phyloP scores from a whole-genome alignment of 2,329 filamentous ascomycete species.

The Paraphoma sp. region DNA sequence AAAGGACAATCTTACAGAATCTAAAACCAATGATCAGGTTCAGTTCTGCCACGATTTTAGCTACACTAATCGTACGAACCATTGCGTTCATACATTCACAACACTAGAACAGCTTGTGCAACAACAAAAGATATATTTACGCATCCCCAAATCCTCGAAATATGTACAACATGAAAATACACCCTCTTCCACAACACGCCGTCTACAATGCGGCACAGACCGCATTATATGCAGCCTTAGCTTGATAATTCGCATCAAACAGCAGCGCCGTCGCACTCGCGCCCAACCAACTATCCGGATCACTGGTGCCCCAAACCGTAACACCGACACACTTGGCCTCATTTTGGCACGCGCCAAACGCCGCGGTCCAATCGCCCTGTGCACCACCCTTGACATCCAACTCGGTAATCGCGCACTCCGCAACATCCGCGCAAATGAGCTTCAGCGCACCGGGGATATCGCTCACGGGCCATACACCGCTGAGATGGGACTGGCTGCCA shows the following conservation, averaged over 20 bases:
- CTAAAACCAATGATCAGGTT: too few species aligned
- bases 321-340: constrained; percentile 68
- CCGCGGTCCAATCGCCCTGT: constrained; percentile 63
- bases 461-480: constrained; percentile 40
- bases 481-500: constrained; percentile 65
- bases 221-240: constrained; percentile 50
- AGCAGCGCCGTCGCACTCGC: constrained; percentile 46
- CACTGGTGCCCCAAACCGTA: constrained; percentile 65
- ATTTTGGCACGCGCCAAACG: constrained; percentile 62
- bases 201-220: constrained; percentile 22
- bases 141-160: too few species aligned
- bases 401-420: constrained; percentile 71
- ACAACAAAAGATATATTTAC: too few species aligned
- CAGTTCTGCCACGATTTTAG: too few species aligned
- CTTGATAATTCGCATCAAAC: constrained; percentile 50
- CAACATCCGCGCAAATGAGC: constrained; percentile 58
- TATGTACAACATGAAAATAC: too few species aligned
- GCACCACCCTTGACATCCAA: constrained; percentile 69
- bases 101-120: too few species aligned
- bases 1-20: too few species aligned
- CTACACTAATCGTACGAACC: too few species aligned
- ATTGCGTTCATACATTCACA: too few species aligned
- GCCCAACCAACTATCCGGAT: constrained; percentile 52
- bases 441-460: constrained; percentile 18
- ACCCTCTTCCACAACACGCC: too few species aligned